phyloP scores from a whole-genome alignment of 768 basidiomycete species.

The Pleurotus ostreatus region DNA sequence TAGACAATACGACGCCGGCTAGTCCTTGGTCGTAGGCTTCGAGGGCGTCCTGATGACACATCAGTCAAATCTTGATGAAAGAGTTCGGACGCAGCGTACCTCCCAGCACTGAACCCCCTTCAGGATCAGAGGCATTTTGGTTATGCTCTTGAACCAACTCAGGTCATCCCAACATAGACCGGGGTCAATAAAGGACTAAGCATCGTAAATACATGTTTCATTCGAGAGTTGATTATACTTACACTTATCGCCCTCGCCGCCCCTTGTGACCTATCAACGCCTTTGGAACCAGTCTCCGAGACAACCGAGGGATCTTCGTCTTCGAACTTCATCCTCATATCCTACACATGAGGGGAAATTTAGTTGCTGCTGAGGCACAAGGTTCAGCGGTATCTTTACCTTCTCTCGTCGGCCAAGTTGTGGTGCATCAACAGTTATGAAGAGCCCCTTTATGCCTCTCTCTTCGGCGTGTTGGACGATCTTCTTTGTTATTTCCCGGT shows the following conservation, averaged over 20 bases:
- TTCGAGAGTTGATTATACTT: slow-evolving; percentile 19
- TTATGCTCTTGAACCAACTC: slow-evolving; percentile 77
- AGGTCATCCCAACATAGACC: slow-evolving; percentile 83
- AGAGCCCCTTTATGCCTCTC: slow-evolving; percentile 88
- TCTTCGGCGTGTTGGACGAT: slow-evolving; percentile 88
- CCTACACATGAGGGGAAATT: slow-evolving; percentile 27
- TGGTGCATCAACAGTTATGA: slow-evolving; percentile 97
- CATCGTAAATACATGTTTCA: not conserved
- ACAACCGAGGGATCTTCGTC: slow-evolving; percentile 56
- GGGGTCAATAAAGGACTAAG: slow-evolving; percentile 91
- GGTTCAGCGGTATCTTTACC: slow-evolving; percentile 20
- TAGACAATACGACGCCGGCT: slow-evolving; percentile 79
- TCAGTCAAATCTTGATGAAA: not conserved
- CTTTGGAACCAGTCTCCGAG: slow-evolving; percentile 42
- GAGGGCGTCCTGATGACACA: slow-evolving; percentile 59
- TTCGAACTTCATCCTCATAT: slow-evolving; percentile 96
- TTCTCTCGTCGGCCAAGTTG: slow-evolving; percentile 93
- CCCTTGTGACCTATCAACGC: slow-evolving; percentile 81
- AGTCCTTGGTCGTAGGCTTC: slow-evolving; percentile 76
- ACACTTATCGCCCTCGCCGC: slow-evolving; percentile 93
- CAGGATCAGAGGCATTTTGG: slow-evolving; percentile 82
- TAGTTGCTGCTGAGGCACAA: not conserved
- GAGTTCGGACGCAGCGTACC: slow-evolving; percentile 24
- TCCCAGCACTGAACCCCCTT: slow-evolving; percentile 92
- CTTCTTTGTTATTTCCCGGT: slow-evolving; percentile 78